A percentile compares a stretch with the other conserved stretches of the same genome.
Conservation (phyloP, 768 basidiomycete species). For the Steccherinum ochraceum region DNA sequence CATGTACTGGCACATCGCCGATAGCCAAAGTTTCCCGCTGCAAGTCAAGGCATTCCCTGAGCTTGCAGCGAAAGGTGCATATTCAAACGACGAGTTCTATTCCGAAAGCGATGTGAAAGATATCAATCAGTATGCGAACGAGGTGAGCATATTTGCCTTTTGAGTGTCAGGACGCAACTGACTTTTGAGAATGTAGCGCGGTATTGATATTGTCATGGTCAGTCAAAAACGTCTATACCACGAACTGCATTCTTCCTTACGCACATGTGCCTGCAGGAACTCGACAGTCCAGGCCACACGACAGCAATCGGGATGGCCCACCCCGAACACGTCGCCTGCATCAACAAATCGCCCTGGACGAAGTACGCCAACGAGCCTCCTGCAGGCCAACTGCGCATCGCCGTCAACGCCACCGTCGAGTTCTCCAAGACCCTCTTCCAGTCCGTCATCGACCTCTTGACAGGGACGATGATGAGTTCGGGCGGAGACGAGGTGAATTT, state of each 20-base stretch:
- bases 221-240: no score
- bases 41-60: slow-evolving; percentile 53
- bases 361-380: slow-evolving; percentile 68
- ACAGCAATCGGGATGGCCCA: slow-evolving; percentile 54
- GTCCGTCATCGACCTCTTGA: slow-evolving; percentile 44
- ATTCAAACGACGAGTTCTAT: slow-evolving; percentile 51
- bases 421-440: slow-evolving; percentile 53
- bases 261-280: slow-evolving; percentile 42
- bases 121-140: slow-evolving; percentile 62
- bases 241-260: no score
- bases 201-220: slow-evolving; percentile 65
- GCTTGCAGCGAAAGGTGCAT: slow-evolving; percentile 61
- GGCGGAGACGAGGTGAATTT: slow-evolving; percentile 81
- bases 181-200: slow-evolving; percentile 38
- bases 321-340: slow-evolving; percentile 73
- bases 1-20: slow-evolving; percentile 83
- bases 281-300: slow-evolving; percentile 84
- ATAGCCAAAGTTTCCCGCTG: slow-evolving; percentile 78
- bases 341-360: slow-evolving; percentile 47
- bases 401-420: slow-evolving; percentile 48
- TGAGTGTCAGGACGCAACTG: neutral
- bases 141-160: slow-evolving; percentile 22
- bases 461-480: slow-evolving; percentile 62
- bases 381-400: slow-evolving; percentile 75
- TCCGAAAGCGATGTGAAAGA: slow-evolving; percentile 46